phyloP scores from a whole-genome alignment of 768 basidiomycete species.

The Pholiota molesta region DNA sequence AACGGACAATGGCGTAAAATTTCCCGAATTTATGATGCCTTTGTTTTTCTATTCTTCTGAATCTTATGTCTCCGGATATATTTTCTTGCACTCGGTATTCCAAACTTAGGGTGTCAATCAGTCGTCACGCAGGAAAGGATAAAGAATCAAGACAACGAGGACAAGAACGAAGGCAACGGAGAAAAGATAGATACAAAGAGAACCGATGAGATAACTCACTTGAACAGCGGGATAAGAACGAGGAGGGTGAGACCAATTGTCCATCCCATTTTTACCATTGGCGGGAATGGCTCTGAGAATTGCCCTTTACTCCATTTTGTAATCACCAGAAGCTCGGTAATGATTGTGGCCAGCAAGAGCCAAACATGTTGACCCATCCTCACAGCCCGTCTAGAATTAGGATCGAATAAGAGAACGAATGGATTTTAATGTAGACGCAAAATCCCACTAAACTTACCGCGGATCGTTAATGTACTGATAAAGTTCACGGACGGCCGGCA shows the following conservation, averaged over 20 bases:
- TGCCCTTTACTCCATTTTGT: constrained; percentile 80
- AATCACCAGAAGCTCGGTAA: constrained; percentile 81
- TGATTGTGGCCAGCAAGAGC: constrained; percentile 83
- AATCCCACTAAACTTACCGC: constrained; percentile 49
- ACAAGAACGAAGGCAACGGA: constrained; percentile 3
- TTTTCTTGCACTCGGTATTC: constrained; percentile 57
- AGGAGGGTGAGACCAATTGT: constrained; percentile 57
- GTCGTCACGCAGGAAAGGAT: constrained; percentile 19
- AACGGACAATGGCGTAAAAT: background rate
- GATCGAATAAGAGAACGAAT: background rate
- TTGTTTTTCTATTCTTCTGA: constrained; percentile 33
- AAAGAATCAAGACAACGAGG: constrained; percentile 10
- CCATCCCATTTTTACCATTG: constrained; percentile 68
- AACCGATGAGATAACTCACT: constrained; percentile 43
- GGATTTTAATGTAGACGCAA: background rate
- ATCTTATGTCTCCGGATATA: constrained; percentile 48
- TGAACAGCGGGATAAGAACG: constrained; percentile 69
- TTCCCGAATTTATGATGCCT: constrained; percentile 29
- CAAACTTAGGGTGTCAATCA: constrained; percentile 52
- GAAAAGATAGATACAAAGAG: constrained; percentile 7
- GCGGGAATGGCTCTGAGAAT: constrained; percentile 67
- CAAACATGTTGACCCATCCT: constrained; percentile 91
- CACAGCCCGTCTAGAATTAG: constrained; percentile 63
- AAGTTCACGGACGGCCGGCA: constrained; percentile 83
- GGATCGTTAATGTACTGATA: constrained; percentile 85